These are phyloP conservation scores for Alternaria sp. DNA, from an alignment of 2,329 filamentous ascomycete genomes.

Conservation along the genomic window DNA sequence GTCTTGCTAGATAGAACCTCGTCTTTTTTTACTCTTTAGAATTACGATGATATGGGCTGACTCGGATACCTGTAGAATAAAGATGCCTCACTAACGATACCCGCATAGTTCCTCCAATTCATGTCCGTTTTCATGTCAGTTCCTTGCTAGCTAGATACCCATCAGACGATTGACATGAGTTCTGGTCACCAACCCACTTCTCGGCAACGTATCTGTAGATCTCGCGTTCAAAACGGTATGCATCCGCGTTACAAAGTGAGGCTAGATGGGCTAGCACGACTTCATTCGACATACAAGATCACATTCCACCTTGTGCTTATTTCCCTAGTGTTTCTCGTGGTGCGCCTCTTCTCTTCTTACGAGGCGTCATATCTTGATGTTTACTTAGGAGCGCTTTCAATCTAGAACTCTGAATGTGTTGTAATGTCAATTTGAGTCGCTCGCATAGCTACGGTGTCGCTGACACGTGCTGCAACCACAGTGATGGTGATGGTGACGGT, in stretches of 20 bases:
- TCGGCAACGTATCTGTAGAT: not conserved
- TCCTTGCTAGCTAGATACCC: constrained; percentile 10
- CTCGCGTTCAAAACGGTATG: not conserved
- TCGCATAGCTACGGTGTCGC: not conserved
- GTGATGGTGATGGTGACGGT: not conserved
- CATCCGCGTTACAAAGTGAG: not conserved
- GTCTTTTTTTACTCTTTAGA: not conserved
- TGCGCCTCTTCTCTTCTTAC: not conserved
- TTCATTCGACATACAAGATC: not conserved
- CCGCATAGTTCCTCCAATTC: not conserved
- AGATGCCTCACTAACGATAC: not conserved
- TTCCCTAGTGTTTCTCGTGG: not conserved
- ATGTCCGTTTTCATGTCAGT: not conserved
- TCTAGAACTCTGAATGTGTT: not conserved
- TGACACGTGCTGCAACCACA: too few relatives aligned
- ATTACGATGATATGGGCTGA: not conserved
- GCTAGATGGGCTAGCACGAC: not conserved
- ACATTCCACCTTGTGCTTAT: not conserved
- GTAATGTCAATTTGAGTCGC: not conserved
- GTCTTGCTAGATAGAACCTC: not conserved
- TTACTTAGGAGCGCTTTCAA: not conserved
- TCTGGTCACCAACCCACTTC: not conserved
- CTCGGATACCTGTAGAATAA: not conserved
- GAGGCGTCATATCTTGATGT: not conserved
- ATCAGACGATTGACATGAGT: not conserved